These are phyloP conservation scores for Albifimbria verrucaria DNA, from an alignment of 2,329 filamentous ascomycete genomes.

Conservation along the genomic window DNA sequence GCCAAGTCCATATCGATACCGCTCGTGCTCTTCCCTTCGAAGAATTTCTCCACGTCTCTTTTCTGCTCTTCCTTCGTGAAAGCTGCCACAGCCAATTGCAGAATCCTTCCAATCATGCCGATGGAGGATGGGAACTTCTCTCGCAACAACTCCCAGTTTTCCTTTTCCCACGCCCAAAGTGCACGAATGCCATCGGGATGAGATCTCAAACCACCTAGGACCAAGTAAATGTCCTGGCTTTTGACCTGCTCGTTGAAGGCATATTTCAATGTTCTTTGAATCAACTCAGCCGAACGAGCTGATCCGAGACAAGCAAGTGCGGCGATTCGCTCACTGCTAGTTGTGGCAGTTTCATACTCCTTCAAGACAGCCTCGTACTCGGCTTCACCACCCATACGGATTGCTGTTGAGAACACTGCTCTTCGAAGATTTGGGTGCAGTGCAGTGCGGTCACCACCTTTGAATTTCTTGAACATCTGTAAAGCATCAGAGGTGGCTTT, in stretches of 20 bases:
- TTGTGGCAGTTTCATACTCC: constrained; percentile 49
- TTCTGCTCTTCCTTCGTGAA: constrained; percentile 78
- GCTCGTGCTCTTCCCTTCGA: constrained; percentile 74
- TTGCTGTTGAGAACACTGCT: constrained; percentile 79
- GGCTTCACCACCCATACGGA: constrained; percentile 77
- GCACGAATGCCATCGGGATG: constrained; percentile 76
- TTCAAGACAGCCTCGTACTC: constrained; percentile 24
- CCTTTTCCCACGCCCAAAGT: constrained; percentile 78
- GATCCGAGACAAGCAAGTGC: constrained; percentile 81
- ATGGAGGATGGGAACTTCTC: constrained; percentile 69
- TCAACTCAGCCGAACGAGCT: constrained; percentile 72
- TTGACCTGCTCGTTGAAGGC: constrained; percentile 80
- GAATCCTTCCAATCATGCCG: constrained; percentile 79
- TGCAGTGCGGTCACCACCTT: constrained; percentile 72
- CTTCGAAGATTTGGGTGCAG: constrained; percentile 89
- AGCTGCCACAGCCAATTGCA: constrained; percentile 75
- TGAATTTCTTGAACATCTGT: constrained; percentile 87
- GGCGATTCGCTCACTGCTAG: constrained; percentile 83
- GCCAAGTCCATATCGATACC: constrained; percentile 83
- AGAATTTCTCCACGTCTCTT: constrained; percentile 75
- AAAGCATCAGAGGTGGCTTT: constrained; percentile 75
- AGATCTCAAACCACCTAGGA: constrained; percentile 72
- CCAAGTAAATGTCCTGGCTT: constrained; percentile 92
- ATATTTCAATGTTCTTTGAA: constrained; percentile 74
- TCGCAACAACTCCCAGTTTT: constrained; percentile 82